Base-by-base conservation (phyloP, 305 asterid genomes). In the Rubia tinctorum region DNA sequence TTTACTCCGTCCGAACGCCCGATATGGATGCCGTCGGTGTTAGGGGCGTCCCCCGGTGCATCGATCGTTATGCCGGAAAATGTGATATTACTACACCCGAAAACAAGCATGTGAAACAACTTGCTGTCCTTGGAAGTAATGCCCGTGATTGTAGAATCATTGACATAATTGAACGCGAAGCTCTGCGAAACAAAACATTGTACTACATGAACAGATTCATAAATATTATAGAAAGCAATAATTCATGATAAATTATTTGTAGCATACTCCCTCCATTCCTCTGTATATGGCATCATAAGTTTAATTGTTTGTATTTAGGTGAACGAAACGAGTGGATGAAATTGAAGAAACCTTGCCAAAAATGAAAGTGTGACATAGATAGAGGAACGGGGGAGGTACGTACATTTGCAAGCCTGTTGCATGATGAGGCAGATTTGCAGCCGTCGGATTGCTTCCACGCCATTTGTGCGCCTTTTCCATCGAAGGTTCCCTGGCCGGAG, bases 11-110 rank as follows among this genome's bases (percentile, higher is more conserved):
- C 15, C 15, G 79, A 55, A 0, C 77, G 83, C 0, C 76, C 92
- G 4, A 90, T 42, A 76, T 88, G 96, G 77, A 90, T 66, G 0
- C 96, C 96, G 40, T 90, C 91, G 0, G 94, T 90, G 85, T 90
- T 90, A 0, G 71, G 67, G 64, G 92, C 86, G 0, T 75, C 75
- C 0, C 60, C 87, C 0, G 96, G 96, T 74, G 96, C 91, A 0
- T 69, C 63, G 7, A 86, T 27, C 2, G 71, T 84, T 44, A 81
- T 56, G 0, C 64, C 18, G 9, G 34, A 20, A 74, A 90, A 80
- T 2, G 93, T 86, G 6, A 88, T 71, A 39, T 86, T 85, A 17
- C 49, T 13, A 80, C 90, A 77, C 0, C 80, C 72, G 12, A 83
- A 73, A 65, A 88, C 78, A 69, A 85, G 81, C 0, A 75, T 65